These are phyloP conservation scores for Sphaerulina musiva DNA, from an alignment of 2,329 filamentous ascomycete genomes.

Conservation along the genomic window DNA sequence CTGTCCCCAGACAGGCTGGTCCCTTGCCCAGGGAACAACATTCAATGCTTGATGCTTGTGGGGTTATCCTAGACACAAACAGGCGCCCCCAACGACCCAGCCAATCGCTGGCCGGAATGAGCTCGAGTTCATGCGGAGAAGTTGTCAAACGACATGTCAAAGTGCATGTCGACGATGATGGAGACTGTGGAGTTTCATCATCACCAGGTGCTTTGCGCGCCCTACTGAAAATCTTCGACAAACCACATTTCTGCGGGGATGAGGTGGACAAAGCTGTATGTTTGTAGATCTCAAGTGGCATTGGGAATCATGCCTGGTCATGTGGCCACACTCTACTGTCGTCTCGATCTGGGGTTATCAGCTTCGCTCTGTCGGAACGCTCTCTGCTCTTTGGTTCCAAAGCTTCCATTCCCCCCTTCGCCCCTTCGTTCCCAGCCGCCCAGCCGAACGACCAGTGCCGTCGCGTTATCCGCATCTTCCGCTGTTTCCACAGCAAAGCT, in stretches of 20 bases:
- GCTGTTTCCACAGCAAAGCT: conserved; percentile 81
- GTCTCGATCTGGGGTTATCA: conserved; percentile 67
- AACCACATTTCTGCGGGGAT: no score
- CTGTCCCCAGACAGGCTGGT: not conserved
- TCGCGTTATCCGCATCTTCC: conserved; percentile 57
- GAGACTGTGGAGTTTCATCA: not conserved
- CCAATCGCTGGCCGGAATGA: not conserved
- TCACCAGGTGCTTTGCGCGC: not conserved
- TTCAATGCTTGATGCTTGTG: not conserved
- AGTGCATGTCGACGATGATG: not conserved
- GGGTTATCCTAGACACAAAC: not conserved
- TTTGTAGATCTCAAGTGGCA: no score
- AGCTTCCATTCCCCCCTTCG: conserved; percentile 79
- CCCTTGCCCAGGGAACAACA: not conserved
- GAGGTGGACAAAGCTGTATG: no score
- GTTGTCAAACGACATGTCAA: not conserved
- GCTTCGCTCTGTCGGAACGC: conserved; percentile 78
- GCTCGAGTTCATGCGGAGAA: not conserved
- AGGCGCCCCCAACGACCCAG: not conserved
- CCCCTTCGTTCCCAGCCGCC: conserved; percentile 62
- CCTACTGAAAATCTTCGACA: not conserved
- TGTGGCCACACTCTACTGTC: conserved; percentile 29
- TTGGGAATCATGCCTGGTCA: not conserved
- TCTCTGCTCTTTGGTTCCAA: conserved; percentile 87
- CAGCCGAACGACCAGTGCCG: conserved; percentile 55